A percentile compares a stretch with the other conserved stretches of the same genome.
Conservation (phyloP, 169 alveolate species). For the Plasmodium gallinaceum region DNA sequence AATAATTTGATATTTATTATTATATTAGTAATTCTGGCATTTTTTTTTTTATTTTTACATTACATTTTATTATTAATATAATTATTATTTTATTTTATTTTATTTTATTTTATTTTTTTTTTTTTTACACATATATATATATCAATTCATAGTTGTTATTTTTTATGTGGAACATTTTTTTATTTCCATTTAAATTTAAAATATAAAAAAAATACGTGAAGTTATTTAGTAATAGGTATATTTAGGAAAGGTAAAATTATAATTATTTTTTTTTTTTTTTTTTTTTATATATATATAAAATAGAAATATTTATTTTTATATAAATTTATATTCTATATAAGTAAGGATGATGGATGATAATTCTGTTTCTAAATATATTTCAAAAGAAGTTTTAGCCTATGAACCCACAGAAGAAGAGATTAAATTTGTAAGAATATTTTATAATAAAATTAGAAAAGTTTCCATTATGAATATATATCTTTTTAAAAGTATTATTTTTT, state of each 20-base stretch:
- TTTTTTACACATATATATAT: no score
- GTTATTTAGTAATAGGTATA: neutral
- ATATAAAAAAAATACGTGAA: neutral
- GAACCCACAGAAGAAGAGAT: constrained; percentile 53
- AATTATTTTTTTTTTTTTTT: neutral
- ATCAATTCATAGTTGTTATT: no score
- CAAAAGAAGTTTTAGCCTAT: constrained; percentile 30
- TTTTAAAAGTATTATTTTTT: neutral
- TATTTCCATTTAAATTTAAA: neutral
- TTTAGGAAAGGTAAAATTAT: neutral
- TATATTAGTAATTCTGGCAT: no score
- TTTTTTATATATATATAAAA: neutral
- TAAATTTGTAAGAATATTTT: constrained; percentile 35
- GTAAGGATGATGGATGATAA: constrained; percentile 2
- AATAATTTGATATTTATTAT: no score
- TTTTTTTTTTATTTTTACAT: no score
- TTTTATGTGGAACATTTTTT: neutral
- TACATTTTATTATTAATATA: no score
- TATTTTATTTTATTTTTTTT: no score
- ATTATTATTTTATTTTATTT: no score
- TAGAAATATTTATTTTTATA: no score
- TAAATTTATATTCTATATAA: neutral
- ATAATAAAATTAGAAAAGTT: neutral
- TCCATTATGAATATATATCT: neutral
- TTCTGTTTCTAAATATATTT: neutral